Evolutionary conservation across 495 filamentous ascomycete species (phyloP).

Genomic region (Bacidia rubella): DNA sequence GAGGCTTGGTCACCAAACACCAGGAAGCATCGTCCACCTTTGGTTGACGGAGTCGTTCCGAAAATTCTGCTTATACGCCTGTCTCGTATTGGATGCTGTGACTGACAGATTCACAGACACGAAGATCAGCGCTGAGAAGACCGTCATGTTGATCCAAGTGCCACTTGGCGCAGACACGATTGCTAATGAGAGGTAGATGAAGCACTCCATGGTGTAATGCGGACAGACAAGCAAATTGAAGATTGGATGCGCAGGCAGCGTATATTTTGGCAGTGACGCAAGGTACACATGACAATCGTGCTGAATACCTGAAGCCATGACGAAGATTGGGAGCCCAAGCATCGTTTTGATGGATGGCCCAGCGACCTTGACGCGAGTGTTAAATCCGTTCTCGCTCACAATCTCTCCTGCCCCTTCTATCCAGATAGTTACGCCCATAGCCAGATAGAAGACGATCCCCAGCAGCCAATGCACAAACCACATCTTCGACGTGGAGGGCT

Average conservation of each 20-base stretch:
- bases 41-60: conserved; percentile 49
- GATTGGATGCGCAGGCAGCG: conserved; percentile 55
- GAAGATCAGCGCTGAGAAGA: conserved; percentile 55
- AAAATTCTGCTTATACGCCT: conserved; percentile 75
- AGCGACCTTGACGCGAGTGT: conserved; percentile 25
- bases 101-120: conserved; percentile 68
- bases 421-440: conserved; percentile 64
- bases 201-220: conserved; percentile 83
- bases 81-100: conserved; percentile 61
- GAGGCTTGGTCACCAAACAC: conserved; percentile 34
- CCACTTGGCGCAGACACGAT: conserved; percentile 56
- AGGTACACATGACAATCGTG: conserved; percentile 73
- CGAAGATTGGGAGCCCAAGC: conserved; percentile 49
- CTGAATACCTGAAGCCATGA: conserved; percentile 64
- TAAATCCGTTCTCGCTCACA: conserved; percentile 15
- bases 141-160: conserved; percentile 53
- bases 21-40: conserved; percentile 76
- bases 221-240: conserved; percentile 65
- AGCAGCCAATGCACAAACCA: conserved; percentile 69
- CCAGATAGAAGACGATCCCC: conserved; percentile 65
- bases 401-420: conserved; percentile 65
- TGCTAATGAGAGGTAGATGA: conserved; percentile 69
- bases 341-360: conserved; percentile 45
- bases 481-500: conserved; percentile 60
- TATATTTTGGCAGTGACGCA: conserved; percentile 69